phyloP scores from a whole-genome alignment of 345 rosid genomes.

The Moringa oleifera region DNA sequence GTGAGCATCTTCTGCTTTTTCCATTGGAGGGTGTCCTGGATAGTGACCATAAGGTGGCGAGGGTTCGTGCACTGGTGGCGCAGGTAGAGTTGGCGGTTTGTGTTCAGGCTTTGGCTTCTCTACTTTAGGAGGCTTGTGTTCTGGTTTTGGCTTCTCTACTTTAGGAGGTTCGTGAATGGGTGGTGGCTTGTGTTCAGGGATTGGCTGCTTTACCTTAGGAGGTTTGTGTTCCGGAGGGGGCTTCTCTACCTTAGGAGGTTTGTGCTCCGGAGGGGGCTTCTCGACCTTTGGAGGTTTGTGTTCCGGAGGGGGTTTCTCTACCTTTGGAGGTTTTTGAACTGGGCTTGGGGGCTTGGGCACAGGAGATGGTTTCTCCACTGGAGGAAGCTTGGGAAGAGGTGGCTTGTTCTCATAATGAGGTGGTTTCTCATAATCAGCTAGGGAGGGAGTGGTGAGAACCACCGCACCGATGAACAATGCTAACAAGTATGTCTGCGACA shows the following conservation, averaged over 20 bases:
- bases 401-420: conserved; percentile 9
- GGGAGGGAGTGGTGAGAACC: conserved; percentile 15
- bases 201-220: neutral
- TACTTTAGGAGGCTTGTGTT: conserved; percentile 9
- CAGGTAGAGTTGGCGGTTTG: neutral
- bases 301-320: conserved; percentile 1
- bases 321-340: neutral
- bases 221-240: conserved; percentile 7
- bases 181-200: conserved; percentile 8
- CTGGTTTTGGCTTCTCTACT: conserved; percentile 6
- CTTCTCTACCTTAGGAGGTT: conserved; percentile 9
- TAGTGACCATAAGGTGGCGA: conserved; percentile 5
- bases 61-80: neutral
- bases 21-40: conserved; percentile 9
- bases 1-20: conserved; percentile 12
- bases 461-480: conserved; percentile 12
- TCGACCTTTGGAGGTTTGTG: conserved; percentile 4
- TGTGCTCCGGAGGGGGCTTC: too few species aligned
- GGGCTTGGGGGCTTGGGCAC: conserved; percentile 2
- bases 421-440: conserved; percentile 11
- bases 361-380: neutral
- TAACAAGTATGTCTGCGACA: conserved; percentile 14
- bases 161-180: conserved; percentile 9
- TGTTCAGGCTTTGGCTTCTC: conserved; percentile 5
- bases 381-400: conserved; percentile 4